Evolutionary conservation across 306 rosid genomes (phyloP).

Genomic region (Cajanus cajan): DNA sequence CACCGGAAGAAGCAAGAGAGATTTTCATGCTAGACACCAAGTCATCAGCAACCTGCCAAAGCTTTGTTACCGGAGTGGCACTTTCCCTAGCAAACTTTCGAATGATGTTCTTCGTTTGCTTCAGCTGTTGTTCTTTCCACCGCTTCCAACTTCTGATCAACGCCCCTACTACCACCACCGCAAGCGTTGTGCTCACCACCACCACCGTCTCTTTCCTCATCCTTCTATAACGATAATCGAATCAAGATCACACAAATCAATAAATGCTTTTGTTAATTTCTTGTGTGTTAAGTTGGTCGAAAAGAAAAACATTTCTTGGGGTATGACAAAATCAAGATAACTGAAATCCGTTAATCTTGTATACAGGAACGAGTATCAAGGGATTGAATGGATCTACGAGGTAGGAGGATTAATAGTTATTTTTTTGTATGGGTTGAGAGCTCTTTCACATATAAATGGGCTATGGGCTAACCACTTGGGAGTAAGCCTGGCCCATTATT

Average conservation of each 20-base stretch:
- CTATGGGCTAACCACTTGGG: not conserved
- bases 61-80: slow-evolving; percentile 56
- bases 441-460: not conserved
- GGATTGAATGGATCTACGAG: slow-evolving; percentile 34
- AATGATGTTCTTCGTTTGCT: slow-evolving; percentile 38
- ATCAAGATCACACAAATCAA: not conserved
- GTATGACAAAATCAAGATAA: slow-evolving; percentile 22
- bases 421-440: not conserved
- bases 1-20: slow-evolving; percentile 41
- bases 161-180: slow-evolving; percentile 30
- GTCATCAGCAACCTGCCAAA: slow-evolving; percentile 54
- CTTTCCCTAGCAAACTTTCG: slow-evolving; percentile 58
- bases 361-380: slow-evolving; percentile 41
- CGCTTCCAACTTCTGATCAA: slow-evolving; percentile 40
- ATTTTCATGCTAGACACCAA: slow-evolving; percentile 51
- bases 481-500: not conserved
- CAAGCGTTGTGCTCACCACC: slow-evolving; percentile 37
- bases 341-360: slow-evolving; percentile 37
- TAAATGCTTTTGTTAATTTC: not conserved
- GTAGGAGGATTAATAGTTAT: not conserved
- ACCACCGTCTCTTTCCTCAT: slow-evolving; percentile 54
- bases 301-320: not conserved
- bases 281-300: not conserved
- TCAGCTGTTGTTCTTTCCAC: slow-evolving; percentile 44
- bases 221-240: not conserved